Evolutionary conservation across 1,284 basidiomycete genomes (phyloP), one percentile per base, ranked within the genome.

Genomic region (Volvariella volvacea): DNA sequence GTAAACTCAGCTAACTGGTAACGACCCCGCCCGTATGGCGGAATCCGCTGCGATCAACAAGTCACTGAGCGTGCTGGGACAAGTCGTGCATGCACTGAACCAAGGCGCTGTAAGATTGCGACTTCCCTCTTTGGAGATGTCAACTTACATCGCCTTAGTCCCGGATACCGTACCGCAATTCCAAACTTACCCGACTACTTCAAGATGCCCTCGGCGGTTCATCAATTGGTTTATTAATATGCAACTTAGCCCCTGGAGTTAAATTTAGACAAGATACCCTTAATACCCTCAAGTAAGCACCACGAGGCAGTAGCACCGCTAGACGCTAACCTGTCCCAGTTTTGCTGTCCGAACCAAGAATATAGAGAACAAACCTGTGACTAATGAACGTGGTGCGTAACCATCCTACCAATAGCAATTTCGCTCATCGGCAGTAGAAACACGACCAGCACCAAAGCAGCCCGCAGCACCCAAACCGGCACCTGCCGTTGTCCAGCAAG

Each of bases 1-100:
- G 9, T 44, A 16, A 16, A 45, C 42, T 33, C 9, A 41, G 21
- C 40, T 1, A 41, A 19, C 89, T 1, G 89, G 89, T 6, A 92
- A 92, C 51, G 84, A 91, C 55, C 65, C 77, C 1, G 79, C 75
- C 12, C 76, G 90, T 1, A 88, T 92, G 83, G 78, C 79, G 1
- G 83, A 92, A 64, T 88, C 84, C 3, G 65, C 84, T 1, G 87
- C 88, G 3, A 92, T 92, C 60, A 92, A 92, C 63, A 88, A 87
- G 57, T 88, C 84, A 4, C 63, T 92, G 30, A 85, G 85, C 50
- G 83, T 86, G 8, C 73, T 92, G 1, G 85, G 86, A 0, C 85
- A 88, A 60, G 89, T 92, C 9, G 87, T 92, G 1, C 80, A 89
- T 57, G 85, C 88, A 4, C 65, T 92, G 22, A 92, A 91, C 55